phyloP scores from a whole-genome alignment of 2,329 filamentous ascomycete genomes.

The Blastomyces parvus region DNA sequence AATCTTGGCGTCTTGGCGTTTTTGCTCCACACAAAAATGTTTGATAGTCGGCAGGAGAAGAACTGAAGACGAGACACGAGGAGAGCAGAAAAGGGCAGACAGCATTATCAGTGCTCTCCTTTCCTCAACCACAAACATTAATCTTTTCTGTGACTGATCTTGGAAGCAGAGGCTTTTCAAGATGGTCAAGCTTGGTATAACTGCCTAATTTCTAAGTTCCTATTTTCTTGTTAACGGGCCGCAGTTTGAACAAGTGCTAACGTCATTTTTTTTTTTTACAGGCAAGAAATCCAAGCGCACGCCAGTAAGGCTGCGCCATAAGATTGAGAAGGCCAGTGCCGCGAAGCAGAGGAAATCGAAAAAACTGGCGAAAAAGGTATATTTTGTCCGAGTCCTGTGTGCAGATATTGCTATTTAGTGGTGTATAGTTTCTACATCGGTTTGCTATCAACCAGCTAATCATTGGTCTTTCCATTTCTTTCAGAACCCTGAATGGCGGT shows the following conservation, averaged over 20 bases:
- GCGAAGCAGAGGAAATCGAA: slow-evolving; percentile 84
- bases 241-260: neutral
- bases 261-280: slow-evolving; percentile 30
- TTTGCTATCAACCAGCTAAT: neutral
- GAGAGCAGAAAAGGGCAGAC: neutral
- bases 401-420: neutral
- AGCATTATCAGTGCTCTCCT: neutral
- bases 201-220: neutral
- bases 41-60: neutral
- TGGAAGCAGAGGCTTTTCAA: slow-evolving; percentile 16
- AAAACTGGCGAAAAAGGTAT: slow-evolving; percentile 75
- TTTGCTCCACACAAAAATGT: slow-evolving; percentile 11
- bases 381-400: neutral
- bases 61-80: neutral
- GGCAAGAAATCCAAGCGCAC: slow-evolving; percentile 92
- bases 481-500: slow-evolving; percentile 88
- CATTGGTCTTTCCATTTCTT: neutral
- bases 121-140: neutral
- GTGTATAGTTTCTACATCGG: neutral
- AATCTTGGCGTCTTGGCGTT: slow-evolving; percentile 10
- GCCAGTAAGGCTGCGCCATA: slow-evolving; percentile 81
- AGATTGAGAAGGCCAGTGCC: slow-evolving; percentile 85
- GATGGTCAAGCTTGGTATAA: slow-evolving; percentile 36
- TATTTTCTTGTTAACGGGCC: neutral
- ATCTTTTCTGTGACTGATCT: slow-evolving; percentile 8